These are phyloP conservation scores for Pseudonitzschia delicatissima DNA, from an alignment of 108 stramenopile species.

Conservation along the genomic window DNA sequence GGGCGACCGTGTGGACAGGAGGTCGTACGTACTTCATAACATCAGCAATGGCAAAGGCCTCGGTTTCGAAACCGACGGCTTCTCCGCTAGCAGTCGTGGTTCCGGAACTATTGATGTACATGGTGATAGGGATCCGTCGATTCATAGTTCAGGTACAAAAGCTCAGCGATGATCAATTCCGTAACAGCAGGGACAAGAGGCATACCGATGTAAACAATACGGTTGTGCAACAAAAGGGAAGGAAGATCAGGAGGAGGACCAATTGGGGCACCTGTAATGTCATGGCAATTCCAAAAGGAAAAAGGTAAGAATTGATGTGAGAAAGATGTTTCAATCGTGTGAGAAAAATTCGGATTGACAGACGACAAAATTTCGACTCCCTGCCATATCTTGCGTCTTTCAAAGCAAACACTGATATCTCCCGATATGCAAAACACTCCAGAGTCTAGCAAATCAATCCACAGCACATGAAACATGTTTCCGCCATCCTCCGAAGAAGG, in stretches of 20 bases:
- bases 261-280: constrained; percentile 64
- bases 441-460: not conserved
- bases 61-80: constrained; percentile 94
- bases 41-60: constrained; percentile 98
- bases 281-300: constrained; percentile 15
- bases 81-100: constrained; percentile 90
- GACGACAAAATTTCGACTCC: not conserved
- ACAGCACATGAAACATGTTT: no score
- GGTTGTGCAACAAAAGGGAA: constrained; percentile 94
- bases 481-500: no score
- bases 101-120: constrained; percentile 97
- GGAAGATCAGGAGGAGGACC: constrained; percentile 99
- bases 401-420: no score
- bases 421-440: no score
- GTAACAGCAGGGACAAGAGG: constrained; percentile 96
- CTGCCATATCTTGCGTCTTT: not conserved
- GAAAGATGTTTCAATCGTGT: not conserved
- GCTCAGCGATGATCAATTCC: constrained; percentile 94
- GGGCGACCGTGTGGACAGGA: constrained; percentile 92
- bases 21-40: constrained; percentile 97
- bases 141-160: constrained; percentile 96
- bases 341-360: not conserved
- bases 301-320: constrained; percentile 6
- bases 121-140: constrained; percentile 88
- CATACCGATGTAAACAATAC: constrained; percentile 99